Evolutionary conservation across 768 basidiomycete genomes (phyloP).

Genomic region (Mycena vitilis): DNA sequence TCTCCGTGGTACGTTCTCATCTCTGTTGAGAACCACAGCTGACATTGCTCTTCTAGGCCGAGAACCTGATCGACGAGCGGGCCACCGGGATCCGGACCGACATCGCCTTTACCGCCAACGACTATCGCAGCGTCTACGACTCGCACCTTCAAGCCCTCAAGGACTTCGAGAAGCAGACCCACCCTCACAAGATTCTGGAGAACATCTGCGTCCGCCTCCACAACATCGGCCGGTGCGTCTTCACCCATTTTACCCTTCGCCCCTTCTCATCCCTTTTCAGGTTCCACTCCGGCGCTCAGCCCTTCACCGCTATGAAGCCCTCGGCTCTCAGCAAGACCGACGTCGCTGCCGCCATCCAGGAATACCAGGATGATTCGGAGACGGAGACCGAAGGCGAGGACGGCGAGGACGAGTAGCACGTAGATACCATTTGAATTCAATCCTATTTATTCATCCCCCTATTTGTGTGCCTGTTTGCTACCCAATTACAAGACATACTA

Average conservation of each 20-base stretch:
- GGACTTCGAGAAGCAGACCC: background rate
- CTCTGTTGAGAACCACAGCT: no score
- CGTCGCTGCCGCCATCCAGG: conserved; percentile 1
- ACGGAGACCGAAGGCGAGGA: conserved; percentile 9
- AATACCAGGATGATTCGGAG: background rate
- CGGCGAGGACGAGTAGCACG: no score
- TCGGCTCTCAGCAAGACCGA: background rate
- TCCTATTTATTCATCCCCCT: no score
- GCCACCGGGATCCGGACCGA: conserved; percentile 1
- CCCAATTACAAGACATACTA: no score
- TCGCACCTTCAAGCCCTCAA: background rate
- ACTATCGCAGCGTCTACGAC: conserved; percentile 13
- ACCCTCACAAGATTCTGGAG: background rate
- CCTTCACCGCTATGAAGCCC: background rate
- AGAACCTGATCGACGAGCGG: conserved; percentile 10
- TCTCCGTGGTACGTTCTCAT: conserved; percentile 26
- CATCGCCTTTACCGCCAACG: conserved; percentile 11
- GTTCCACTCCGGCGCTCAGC: conserved; percentile 22
- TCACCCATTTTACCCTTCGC: background rate
- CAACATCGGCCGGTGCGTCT: conserved; percentile 13
- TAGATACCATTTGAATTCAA: no score
- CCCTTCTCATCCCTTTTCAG: background rate
- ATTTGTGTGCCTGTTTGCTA: no score
- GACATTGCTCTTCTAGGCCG: background rate
- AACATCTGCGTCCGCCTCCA: conserved; percentile 14